phyloP scores from a whole-genome alignment of 768 basidiomycete genomes.

The Tylopilus rubrobrunneus region DNA sequence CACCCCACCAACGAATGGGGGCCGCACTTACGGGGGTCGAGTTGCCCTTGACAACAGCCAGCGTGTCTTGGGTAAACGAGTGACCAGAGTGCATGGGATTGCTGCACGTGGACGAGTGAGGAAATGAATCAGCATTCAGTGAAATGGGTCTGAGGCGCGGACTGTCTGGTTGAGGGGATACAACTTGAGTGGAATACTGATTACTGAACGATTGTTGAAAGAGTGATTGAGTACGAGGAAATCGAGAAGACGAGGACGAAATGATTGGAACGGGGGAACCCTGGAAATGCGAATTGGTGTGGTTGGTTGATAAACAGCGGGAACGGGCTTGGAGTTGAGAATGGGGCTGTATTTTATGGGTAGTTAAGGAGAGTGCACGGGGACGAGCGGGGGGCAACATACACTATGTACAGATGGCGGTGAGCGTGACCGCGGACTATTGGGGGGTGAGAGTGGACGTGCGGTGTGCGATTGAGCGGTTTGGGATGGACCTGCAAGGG shows the following conservation, averaged over 20 bases:
- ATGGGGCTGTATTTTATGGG: not conserved
- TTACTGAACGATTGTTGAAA: constrained; percentile 15
- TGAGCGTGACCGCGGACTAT: constrained; percentile 6
- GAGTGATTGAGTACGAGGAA: constrained; percentile 12
- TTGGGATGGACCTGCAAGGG: not conserved
- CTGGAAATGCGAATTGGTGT: constrained; percentile 7
- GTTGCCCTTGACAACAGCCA: not conserved
- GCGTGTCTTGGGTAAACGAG: not conserved
- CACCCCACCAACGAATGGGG: constrained; percentile 20
- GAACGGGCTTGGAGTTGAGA: constrained; percentile 6
- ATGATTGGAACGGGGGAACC: constrained; percentile 1
- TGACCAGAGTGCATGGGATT: not conserved
- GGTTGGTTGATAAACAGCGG: constrained; percentile 3
- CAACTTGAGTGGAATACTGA: not conserved
- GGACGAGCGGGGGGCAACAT: not conserved
- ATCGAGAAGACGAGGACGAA: not conserved
- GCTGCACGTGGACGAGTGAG: not conserved
- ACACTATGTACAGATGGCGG: constrained; percentile 11
- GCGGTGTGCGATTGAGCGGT: not conserved
- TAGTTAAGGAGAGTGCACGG: not conserved
- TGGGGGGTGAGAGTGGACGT: not conserved
- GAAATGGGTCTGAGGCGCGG: no score
- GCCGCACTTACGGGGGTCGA: not conserved
- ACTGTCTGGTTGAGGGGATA: not conserved
- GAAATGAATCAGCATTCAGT: not conserved